These are phyloP conservation scores for Eudorina sp. DNA, from an alignment of 139 green algal genomes.

Conservation along the genomic window DNA sequence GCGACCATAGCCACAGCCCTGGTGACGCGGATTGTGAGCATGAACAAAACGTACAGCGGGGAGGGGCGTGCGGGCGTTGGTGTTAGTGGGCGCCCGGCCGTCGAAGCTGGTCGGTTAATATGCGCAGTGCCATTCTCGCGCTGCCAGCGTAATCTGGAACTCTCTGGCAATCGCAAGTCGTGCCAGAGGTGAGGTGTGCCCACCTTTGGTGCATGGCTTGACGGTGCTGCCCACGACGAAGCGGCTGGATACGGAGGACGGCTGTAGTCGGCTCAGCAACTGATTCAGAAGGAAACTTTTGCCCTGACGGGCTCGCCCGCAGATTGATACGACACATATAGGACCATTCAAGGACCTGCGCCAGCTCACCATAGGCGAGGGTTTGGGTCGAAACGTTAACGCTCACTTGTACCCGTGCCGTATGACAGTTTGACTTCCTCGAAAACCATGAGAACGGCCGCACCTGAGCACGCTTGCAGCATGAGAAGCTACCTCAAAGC, in stretches of 20 bases:
- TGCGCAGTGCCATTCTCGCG: no score
- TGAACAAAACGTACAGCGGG: no score
- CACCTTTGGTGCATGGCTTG: slow-evolving; percentile 20
- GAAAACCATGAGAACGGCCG: background rate
- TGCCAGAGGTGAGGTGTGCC: no score
- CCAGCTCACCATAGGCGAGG: background rate
- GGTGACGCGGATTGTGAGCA: no score
- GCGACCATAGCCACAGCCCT: slow-evolving; percentile 82
- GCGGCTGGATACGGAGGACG: background rate
- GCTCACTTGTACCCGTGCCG: no score
- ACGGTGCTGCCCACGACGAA: slow-evolving; percentile 23
- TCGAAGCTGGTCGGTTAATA: no score
- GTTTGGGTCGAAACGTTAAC: background rate
- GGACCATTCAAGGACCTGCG: slow-evolving; percentile 65
- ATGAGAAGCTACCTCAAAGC: background rate
- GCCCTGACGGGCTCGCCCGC: slow-evolving; percentile 90
- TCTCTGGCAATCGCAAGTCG: no score
- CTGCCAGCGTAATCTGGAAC: no score
- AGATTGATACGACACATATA: slow-evolving; percentile 90
- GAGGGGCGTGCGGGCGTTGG: no score
- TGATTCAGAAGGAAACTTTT: slow-evolving; percentile 96
- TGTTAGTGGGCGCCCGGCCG: no score
- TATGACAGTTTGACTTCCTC: background rate
- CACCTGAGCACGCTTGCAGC: background rate
- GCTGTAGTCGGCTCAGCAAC: slow-evolving; percentile 66